A percentile compares a stretch with the other conserved stretches of the same genome.
phyloP scores from a whole-genome alignment of 768 basidiomycete genomes.

The Coprinopsis strossmayeri region DNA sequence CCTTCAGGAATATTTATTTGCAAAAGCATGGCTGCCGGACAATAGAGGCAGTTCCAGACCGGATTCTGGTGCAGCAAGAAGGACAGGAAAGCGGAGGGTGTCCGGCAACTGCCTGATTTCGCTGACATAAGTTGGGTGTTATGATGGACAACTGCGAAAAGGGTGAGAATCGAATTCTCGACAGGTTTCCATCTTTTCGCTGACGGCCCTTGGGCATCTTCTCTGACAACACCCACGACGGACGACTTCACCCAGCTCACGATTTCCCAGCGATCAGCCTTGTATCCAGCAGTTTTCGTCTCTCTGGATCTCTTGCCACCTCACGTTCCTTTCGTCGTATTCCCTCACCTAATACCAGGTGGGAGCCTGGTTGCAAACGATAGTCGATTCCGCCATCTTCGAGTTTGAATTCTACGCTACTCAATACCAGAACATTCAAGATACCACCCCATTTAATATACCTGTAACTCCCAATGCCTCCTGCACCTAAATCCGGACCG shows the following conservation, averaged over 20 bases:
- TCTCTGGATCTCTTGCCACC: constrained; percentile 15
- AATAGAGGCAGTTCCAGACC: no score
- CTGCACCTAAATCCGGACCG: constrained; percentile 35
- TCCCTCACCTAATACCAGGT: constrained; percentile 4
- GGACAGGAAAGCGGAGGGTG: not conserved
- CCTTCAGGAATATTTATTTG: no score
- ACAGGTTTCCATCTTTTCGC: constrained; percentile 5
- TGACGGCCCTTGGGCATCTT: not conserved
- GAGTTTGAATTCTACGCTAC: constrained; percentile 1
- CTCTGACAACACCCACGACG: constrained; percentile 1
- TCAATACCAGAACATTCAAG: constrained; percentile 20
- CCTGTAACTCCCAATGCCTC: constrained; percentile 31
- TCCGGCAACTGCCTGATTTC: not conserved
- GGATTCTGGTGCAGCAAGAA: no score
- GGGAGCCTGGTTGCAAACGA: not conserved
- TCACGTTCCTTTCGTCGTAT: constrained; percentile 20
- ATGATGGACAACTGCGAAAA: constrained; percentile 5
- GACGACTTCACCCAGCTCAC: no score
- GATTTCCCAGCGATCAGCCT: no score
- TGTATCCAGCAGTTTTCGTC: no score
- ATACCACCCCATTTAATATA: constrained; percentile 25
- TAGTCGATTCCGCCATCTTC: no score
- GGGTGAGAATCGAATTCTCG: constrained; percentile 5
- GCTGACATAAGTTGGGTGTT: not conserved
- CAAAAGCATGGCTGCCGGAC: no score